Evolutionary conservation across 1,284 basidiomycete species (phyloP).

Genomic region (Heliocybe sulcata): DNA sequence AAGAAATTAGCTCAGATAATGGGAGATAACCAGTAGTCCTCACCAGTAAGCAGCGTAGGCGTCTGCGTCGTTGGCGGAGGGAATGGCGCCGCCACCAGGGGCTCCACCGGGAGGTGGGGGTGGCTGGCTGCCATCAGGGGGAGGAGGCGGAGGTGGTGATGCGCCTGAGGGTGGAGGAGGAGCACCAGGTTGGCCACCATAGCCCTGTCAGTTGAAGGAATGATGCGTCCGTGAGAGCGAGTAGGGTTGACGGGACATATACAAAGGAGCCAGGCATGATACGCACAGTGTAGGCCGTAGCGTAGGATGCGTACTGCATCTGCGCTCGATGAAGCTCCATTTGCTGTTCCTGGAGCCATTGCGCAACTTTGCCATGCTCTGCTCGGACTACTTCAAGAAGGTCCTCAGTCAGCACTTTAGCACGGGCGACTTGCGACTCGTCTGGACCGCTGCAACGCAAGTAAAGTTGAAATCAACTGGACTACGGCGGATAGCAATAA

Average conservation of each 20-base stretch:
- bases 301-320: conserved; percentile 69
- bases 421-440: conserved; percentile 79
- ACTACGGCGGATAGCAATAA: background rate
- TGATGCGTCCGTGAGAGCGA: background rate
- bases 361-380: conserved; percentile 80
- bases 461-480: conserved; percentile 5
- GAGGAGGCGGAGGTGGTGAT: conserved; percentile 51
- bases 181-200: conserved; percentile 50
- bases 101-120: conserved; percentile 27
- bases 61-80: conserved; percentile 46
- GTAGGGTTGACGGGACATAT: background rate
- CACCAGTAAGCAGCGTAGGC: conserved; percentile 71
- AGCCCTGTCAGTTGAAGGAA: conserved; percentile 28
- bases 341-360: conserved; percentile 59
- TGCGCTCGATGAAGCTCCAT: conserved; percentile 80
- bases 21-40: conserved; percentile 12
- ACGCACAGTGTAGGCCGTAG: conserved; percentile 48
- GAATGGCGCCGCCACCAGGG: conserved; percentile 31
- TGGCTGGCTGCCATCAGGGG: conserved; percentile 39
- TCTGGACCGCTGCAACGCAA: conserved; percentile 68
- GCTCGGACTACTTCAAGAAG: conserved; percentile 78
- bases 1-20: conserved; percentile 2
- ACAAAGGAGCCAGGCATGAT: conserved; percentile 12
- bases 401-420: conserved; percentile 86
- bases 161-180: conserved; percentile 57